Evolutionary conservation across 306 rosid species (phyloP), one percentile per base, ranked within the genome.

Genomic region (Betula pendula): DNA sequence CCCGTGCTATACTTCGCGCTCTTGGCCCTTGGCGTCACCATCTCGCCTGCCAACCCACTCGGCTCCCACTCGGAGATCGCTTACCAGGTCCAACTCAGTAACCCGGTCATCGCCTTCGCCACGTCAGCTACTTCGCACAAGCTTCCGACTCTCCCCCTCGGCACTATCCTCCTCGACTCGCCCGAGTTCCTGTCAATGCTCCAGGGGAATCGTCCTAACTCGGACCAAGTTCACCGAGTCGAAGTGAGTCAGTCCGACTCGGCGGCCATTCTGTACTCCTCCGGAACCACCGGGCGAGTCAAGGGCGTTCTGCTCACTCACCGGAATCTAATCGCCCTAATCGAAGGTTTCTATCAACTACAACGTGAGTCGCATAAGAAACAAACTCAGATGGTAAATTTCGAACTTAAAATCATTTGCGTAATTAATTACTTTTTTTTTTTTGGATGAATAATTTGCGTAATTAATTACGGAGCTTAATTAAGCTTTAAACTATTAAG

Each of bases 281-380:
- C 97, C 0, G 97, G 97, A 0, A 95, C 98, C 1, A 95, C 98
- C 0, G 98, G 98, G 4, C 79, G 85, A 24, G 91, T 95, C 9
- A 95, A 95, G 69, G 97, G 97, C 8, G 97, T 87, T n/a, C 0
- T 71, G 8, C 44, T 90, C 70, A 81, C 90, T n/a, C 97, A 95
- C 79, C 76, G 88, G 51, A 95, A 89, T 49, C 27, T 92, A 8
- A 92, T 92, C 55, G 84, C 93, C 3, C 6, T 84, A 1, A 81
- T 81, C 4, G 86, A 77, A 0, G 90, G 96, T 3, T 76, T 80
- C 3, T 11, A 2, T 8, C 74, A 76, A 17, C 68, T 77, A 42
- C 73, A n/a, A 51, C 79, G 2, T 7, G 0, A n/a, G 43, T 9
- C 17, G 12, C 63, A 47, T 0, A 16, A 12, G 0, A 15, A 17